A percentile compares a stretch with the other conserved stretches of the same genome.
These are phyloP conservation scores for Heterobasidion annosum DNA, from an alignment of 1,284 basidiomycete genomes.

Conservation along the genomic window DNA sequence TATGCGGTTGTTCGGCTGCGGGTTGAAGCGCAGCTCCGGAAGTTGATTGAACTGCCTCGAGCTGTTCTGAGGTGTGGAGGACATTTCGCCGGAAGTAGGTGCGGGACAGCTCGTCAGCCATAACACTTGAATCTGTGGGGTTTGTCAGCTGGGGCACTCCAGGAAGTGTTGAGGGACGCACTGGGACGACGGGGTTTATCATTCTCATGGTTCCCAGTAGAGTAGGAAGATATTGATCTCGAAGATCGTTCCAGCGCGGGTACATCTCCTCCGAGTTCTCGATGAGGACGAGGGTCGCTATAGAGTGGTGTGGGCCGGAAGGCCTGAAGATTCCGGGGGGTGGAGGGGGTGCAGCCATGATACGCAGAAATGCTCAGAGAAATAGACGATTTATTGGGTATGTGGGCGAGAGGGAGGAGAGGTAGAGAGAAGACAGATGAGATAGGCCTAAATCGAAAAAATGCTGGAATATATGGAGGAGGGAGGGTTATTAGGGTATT, in stretches of 20 bases:
- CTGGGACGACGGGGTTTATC: constrained; percentile 25
- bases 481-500: too few species aligned
- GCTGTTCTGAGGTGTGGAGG: constrained; percentile 4
- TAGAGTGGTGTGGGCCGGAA: constrained; percentile 27
- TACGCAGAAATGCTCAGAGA: constrained; percentile 9
- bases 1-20: constrained; percentile 32
- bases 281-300: constrained; percentile 46
- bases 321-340: constrained; percentile 23
- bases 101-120: constrained; percentile 27
- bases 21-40: constrained; percentile 32
- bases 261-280: constrained; percentile 50
- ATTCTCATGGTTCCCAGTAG: constrained; percentile 33
- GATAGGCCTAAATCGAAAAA: too few species aligned
- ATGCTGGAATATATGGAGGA: too few species aligned
- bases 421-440: too few species aligned
- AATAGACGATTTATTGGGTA: background rate
- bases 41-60: constrained; percentile 25
- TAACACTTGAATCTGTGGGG: constrained; percentile 27
- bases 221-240: constrained; percentile 41
- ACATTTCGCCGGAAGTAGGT: constrained; percentile 9
- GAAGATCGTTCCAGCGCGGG: constrained; percentile 43
- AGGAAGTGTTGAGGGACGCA: background rate
- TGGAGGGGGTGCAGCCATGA: constrained; percentile 7
- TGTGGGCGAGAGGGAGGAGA: too few species aligned
- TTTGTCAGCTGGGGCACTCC: constrained; percentile 5